Base-by-base conservation (phyloP, 1,284 basidiomycete species). In the Butyriboletus appendiculatus region DNA sequence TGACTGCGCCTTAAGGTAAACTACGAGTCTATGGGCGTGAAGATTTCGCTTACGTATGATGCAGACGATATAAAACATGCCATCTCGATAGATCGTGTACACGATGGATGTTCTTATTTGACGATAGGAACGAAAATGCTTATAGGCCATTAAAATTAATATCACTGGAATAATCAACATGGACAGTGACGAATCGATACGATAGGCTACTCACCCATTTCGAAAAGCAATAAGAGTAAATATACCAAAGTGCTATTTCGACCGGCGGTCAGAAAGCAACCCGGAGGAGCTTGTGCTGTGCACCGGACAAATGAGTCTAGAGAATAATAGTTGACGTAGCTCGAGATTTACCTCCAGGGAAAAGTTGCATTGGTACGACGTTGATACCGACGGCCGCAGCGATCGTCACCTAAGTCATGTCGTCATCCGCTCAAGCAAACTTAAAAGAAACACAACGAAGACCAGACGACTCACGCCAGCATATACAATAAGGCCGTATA, bases 31-130 rank as follows among this genome's bases (percentile, higher is more conserved):
- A n/a, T 26, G 5, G 4, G 3, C 3, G 7, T 14, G 7, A 24
- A 47, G 5, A 32, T 2, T 22, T 12, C 2, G 22, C 59, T 49
- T 42, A 63, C 64, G n/a, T n/a, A 57, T 50, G 24, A 63, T 60
- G 28, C 59, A 59, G 28, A 18, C 2, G 12, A 62, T 44, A 12
- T 65, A 62, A 39, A 65, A 18, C 42, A 65, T 48, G 28, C 48
- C 41, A 39, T 59, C 62, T 16, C 52, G 49, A 45, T 62, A 64
- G n/a, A 53, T 4, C 12, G 38, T 52, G 14, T 20, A 15, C 4
- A 65, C 39, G 8, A 63, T 24, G 2, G 45, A 40, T 20, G 30
- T 38, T 1, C 15, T 12, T 1, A 42, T 7, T 22, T 45, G 3
- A 4, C 53, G 48, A 35, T 64, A 64, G 18, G 34, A 14, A n/a